Percentiles rank a stretch among this genome's conserved stretches.
Evolutionary conservation across 495 filamentous ascomycete species (phyloP).

Genomic region (Barbatosphaeria neglecta): DNA sequence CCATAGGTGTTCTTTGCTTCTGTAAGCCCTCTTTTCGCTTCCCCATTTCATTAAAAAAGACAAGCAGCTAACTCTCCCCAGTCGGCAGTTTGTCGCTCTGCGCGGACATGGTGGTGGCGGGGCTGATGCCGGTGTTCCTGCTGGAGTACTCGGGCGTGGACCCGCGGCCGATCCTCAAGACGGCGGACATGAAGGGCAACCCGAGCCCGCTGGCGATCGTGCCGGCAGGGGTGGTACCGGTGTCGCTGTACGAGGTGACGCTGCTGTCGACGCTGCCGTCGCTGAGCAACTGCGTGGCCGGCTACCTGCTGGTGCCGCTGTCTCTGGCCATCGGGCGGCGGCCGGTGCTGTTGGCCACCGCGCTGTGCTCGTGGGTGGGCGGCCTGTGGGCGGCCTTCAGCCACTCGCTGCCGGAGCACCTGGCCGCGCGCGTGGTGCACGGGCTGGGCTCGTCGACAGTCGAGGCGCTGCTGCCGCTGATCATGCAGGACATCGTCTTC

Average conservation of each 20-base stretch:
- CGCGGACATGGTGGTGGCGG: slow-evolving; percentile 1
- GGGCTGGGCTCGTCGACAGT: slow-evolving; percentile 1
- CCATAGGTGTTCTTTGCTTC: slow-evolving; percentile 1
- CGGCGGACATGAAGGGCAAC: background rate
- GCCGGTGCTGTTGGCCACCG: slow-evolving; percentile 1
- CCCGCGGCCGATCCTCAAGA: slow-evolving; percentile 1
- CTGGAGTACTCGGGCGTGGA: slow-evolving; percentile 4
- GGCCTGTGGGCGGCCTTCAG: slow-evolving; percentile 2
- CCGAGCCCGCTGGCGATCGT: background rate
- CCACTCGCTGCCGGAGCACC: background rate
- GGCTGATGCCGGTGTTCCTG: slow-evolving; percentile 1
- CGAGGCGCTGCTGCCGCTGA: slow-evolving; percentile 3
- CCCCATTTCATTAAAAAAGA: background rate
- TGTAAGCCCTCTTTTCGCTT: background rate
- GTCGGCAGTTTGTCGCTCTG: slow-evolving; percentile 1
- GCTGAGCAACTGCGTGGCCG: slow-evolving; percentile 3
- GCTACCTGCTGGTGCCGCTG: slow-evolving; percentile 3
- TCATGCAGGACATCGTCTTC: slow-evolving; percentile 5
- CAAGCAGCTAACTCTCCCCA: background rate
- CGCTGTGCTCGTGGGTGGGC: slow-evolving; percentile 1
- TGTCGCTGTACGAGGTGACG: background rate
- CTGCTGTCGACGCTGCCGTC: slow-evolving; percentile 2
- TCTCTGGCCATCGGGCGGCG: slow-evolving; percentile 2
- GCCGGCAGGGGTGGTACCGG: background rate
- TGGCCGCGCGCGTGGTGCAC: slow-evolving; percentile 1